Conservation (phyloP, 2,329 filamentous ascomycete genomes). For the Parastagonospora nodorum region DNA sequence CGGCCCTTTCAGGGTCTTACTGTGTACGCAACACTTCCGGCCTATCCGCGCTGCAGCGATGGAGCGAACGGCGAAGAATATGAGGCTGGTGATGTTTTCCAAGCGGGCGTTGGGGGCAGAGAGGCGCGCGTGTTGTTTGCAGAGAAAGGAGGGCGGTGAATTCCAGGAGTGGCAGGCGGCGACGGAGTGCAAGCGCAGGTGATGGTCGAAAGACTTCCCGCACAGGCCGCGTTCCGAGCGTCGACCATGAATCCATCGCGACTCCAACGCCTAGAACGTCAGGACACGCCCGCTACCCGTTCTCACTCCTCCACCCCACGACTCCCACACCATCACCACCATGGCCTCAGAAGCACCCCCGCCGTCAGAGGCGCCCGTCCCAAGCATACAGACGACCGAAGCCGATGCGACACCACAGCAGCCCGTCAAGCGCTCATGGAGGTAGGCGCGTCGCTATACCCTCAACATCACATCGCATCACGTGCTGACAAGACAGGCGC, state of each 20-base stretch:
- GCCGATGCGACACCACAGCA: constrained; percentile 31
- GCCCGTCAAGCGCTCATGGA: constrained; percentile 46
- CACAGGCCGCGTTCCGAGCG: constrained; percentile 6
- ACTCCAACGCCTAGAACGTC: constrained; percentile 1
- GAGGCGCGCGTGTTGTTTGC: background rate
- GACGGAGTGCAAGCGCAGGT: constrained; percentile 15
- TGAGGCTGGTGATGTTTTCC: constrained; percentile 8
- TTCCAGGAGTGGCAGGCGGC: constrained; percentile 10
- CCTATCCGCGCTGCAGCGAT: constrained; percentile 29
- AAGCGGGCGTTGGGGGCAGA: constrained; percentile 3
- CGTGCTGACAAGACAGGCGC: constrained; percentile 59
- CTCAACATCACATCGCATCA: background rate
- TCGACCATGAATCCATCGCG: background rate
- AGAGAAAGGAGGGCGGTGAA: constrained; percentile 3
- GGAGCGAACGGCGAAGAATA: constrained; percentile 28
- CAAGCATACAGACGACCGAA: constrained; percentile 4
- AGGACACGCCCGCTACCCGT: background rate
- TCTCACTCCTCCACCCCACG: constrained; percentile 2
- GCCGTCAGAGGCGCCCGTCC: constrained; percentile 3
- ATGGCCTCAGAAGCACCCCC: constrained; percentile 36
- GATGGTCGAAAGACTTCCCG: constrained; percentile 13
- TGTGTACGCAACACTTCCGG: constrained; percentile 37
- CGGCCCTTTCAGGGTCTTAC: constrained; percentile 33
- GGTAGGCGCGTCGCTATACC: constrained; percentile 27
- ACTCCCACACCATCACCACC: constrained; percentile 8